A percentile compares a stretch with the other conserved stretches of the same genome.
Conservation (phyloP, 305 asterid species). For the Solanum hybrid region DNA sequence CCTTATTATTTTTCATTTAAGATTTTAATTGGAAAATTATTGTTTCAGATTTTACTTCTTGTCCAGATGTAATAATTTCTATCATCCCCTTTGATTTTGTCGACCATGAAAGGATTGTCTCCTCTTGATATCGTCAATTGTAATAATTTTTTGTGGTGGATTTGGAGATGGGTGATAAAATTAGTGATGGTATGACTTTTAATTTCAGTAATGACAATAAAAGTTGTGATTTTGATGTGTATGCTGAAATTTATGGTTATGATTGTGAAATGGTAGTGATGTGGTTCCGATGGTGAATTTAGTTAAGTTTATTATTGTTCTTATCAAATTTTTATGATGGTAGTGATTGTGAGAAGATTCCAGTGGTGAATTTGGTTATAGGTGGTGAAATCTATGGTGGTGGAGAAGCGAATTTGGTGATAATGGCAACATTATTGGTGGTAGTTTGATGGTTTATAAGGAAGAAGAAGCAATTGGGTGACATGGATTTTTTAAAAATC, state of each 20-base stretch:
- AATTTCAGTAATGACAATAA: background rate
- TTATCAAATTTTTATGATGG: background rate
- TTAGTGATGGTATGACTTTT: background rate
- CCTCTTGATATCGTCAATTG: background rate
- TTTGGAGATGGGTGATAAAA: background rate
- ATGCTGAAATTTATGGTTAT: background rate
- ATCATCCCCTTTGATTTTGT: background rate
- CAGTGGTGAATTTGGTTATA: too few relatives aligned
- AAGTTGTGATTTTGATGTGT: background rate
- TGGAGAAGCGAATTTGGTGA: background rate
- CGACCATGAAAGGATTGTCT: background rate
- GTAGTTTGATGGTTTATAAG: background rate
- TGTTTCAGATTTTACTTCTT: background rate
- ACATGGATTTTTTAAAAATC: too few relatives aligned
- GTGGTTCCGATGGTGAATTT: background rate
- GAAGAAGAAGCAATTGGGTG: too few relatives aligned
- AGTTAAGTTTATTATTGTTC: background rate
- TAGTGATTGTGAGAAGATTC: background rate
- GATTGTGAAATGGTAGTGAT: background rate
- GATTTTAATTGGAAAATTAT: background rate
- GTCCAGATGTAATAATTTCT: background rate
- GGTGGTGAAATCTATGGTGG: background rate
- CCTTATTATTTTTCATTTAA: background rate
- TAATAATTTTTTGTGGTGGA: background rate
- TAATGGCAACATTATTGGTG: background rate